These are phyloP conservation scores for Rhodomyrtus tomentosa DNA, from an alignment of 345 rosid species.

Conservation along the genomic window DNA sequence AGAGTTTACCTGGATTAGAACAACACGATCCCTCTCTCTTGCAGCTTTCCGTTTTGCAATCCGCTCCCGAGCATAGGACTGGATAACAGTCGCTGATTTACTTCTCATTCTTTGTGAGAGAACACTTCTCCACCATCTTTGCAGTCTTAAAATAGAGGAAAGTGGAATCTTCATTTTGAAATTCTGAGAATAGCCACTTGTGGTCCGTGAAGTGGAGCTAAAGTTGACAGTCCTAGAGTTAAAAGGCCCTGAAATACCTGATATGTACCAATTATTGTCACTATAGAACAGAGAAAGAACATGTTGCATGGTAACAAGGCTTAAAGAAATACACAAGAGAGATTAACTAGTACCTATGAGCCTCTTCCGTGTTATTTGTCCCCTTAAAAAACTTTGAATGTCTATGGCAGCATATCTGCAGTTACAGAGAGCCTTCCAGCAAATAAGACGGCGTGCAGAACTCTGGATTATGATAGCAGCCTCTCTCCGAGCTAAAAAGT, in stretches of 20 bases:
- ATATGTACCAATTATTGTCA: background rate
- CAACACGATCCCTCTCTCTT: conserved; percentile 27
- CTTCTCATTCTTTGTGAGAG: conserved; percentile 28
- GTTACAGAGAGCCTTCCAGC: conserved; percentile 18
- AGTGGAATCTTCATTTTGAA: background rate
- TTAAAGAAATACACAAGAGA: background rate
- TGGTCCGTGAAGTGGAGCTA: background rate
- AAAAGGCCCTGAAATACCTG: background rate
- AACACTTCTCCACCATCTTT: conserved; percentile 77
- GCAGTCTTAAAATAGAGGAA: conserved; percentile 33
- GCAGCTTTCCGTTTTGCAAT: conserved; percentile 34
- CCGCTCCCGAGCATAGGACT: conserved; percentile 47
- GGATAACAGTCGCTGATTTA: conserved; percentile 45
- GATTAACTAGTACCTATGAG: conserved; percentile 33
- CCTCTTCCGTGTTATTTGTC: conserved; percentile 42
- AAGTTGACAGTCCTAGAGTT: background rate
- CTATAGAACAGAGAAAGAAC: background rate
- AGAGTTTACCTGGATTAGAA: conserved; percentile 60
- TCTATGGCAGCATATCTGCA: conserved; percentile 40
- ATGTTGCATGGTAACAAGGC: background rate
- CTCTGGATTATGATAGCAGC: conserved; percentile 52
- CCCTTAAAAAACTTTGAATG: conserved; percentile 48
- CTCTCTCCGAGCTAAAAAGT: conserved; percentile 23
- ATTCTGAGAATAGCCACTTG: background rate
- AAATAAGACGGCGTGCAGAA: conserved; percentile 25